Percentiles rank a stretch among this genome's conserved stretches.
phyloP scores from a whole-genome alignment of 768 basidiomycete genomes.

The Phlebiopsis flavidoalba region DNA sequence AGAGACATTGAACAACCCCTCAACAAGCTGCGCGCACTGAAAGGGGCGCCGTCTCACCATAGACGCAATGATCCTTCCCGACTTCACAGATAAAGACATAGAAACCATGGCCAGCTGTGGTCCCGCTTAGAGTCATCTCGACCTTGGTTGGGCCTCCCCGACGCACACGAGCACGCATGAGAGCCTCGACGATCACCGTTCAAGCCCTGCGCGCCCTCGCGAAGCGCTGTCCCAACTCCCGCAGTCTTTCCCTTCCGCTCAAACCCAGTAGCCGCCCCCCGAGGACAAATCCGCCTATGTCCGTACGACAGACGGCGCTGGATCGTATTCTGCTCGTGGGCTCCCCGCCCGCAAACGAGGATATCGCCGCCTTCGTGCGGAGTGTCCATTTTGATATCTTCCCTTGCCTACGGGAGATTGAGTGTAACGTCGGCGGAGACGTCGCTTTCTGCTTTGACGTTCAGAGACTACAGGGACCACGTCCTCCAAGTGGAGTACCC shows the following conservation, averaged over 20 bases:
- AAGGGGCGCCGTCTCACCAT: slow-evolving; percentile 21
- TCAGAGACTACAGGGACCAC: neutral
- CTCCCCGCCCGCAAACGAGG: neutral
- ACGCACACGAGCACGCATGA: slow-evolving; percentile 13
- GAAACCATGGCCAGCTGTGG: slow-evolving; percentile 24
- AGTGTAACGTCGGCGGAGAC: slow-evolving; percentile 6
- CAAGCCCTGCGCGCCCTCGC: slow-evolving; percentile 18
- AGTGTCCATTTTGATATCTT: slow-evolving; percentile 1
- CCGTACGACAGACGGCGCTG: slow-evolving; percentile 4
- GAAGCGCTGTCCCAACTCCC: slow-evolving; percentile 18
- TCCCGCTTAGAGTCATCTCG: slow-evolving; percentile 21
- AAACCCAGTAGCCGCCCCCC: slow-evolving; percentile 12
- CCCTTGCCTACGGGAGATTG: slow-evolving; percentile 10
- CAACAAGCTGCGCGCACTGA: slow-evolving; percentile 18
- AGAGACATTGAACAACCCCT: slow-evolving; percentile 20
- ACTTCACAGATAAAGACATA: slow-evolving; percentile 22
- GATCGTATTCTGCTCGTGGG: slow-evolving; percentile 2
- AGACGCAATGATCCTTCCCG: slow-evolving; percentile 20
- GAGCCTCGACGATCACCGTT: slow-evolving; percentile 14
- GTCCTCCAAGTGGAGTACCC: neutral
- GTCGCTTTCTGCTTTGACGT: slow-evolving; percentile 7
- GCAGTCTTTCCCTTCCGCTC: slow-evolving; percentile 16
- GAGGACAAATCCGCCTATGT: neutral
- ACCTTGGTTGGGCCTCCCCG: slow-evolving; percentile 20
- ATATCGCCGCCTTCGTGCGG: slow-evolving; percentile 7